Conservation (phyloP, 805 yeast genomes). For the Pichia pseudocactophila region DNA sequence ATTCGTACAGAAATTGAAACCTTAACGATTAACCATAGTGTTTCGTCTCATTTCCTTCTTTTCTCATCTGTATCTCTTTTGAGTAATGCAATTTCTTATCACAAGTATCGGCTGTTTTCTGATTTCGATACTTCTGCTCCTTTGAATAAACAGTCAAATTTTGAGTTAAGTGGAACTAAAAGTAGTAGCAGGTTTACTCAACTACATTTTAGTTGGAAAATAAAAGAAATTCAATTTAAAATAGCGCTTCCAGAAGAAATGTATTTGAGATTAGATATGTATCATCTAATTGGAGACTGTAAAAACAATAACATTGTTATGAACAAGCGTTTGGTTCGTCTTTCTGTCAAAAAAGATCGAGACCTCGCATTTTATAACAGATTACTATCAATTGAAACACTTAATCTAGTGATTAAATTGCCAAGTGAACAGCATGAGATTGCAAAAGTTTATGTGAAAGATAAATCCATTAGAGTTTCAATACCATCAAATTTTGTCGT, state of each 20-base stretch:
- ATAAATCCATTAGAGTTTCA: constrained; percentile 37
- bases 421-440: background rate
- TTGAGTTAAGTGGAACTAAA: background rate
- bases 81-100: constrained; percentile 28
- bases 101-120: background rate
- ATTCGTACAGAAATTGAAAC: constrained; percentile 1
- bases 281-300: constrained; percentile 18
- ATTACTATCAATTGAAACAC: constrained; percentile 9
- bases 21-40: constrained; percentile 21
- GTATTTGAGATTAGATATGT: constrained; percentile 38
- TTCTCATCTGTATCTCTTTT: constrained; percentile 38
- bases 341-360: constrained; percentile 9
- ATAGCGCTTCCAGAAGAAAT: constrained; percentile 40
- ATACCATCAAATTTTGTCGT: constrained; percentile 71
- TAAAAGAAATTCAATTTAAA: constrained; percentile 14
- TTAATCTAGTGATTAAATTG: constrained; percentile 8
- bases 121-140: background rate
- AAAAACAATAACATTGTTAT: constrained; percentile 7
- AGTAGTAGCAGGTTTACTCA: background rate
- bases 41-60: constrained; percentile 37
- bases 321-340: constrained; percentile 6
- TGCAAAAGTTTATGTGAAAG: constrained; percentile 14
- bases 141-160: background rate
- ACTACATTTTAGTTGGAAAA: constrained; percentile 4
- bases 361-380: constrained; percentile 3